Base-by-base conservation (phyloP, 2,329 filamentous ascomycete genomes). In the Fusarium incarnatum region DNA sequence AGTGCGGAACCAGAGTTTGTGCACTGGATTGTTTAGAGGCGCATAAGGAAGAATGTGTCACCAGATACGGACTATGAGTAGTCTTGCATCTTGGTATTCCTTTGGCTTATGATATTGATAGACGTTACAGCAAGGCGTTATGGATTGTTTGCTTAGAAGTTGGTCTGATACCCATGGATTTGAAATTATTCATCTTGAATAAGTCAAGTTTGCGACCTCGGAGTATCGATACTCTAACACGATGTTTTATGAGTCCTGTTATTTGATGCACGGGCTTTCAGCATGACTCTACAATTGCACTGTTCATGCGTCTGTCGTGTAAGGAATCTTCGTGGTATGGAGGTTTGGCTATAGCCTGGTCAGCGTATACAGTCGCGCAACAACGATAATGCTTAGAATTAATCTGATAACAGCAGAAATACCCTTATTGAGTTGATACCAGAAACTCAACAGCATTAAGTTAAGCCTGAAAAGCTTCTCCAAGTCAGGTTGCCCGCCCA, bases 1-100 rank as follows among this genome's bases (percentile, higher is more conserved):
- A 92, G 82, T 95, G 92, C 80, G 92, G 92, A n/a, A 87, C 87
- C 47, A 85, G 90, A 73, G 89, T 93, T n/a, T 95, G 92, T 78
- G 92, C 91, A 41, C 79, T 94, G 71, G 90, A 92, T 63, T 94
- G 92, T 75, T 84, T 94, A 73, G 88, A 89, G 75, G 84, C 86
- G 67, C 92, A 95, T 78, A 86, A 89, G 56, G 91, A 92, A 78
- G 91, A 92, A 73, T 91, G 90, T 72, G 86, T 93, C 67, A 87
- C 88, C 61, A 83, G 90, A 74, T 91, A 91, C 75, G 88, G 88
- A 15, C 48, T 83, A 20, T 83, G 72, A 79, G 20, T 22, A 49
- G 13, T 23, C 6, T 42, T 41, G 13, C 13, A 16, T 22, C n/a
- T 50, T 30, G 44, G 27, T 47, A 55, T 55, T 41, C 16, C 18